phyloP scores from a whole-genome alignment of 441 rosid species.

The Gossypium davidsonii region DNA sequence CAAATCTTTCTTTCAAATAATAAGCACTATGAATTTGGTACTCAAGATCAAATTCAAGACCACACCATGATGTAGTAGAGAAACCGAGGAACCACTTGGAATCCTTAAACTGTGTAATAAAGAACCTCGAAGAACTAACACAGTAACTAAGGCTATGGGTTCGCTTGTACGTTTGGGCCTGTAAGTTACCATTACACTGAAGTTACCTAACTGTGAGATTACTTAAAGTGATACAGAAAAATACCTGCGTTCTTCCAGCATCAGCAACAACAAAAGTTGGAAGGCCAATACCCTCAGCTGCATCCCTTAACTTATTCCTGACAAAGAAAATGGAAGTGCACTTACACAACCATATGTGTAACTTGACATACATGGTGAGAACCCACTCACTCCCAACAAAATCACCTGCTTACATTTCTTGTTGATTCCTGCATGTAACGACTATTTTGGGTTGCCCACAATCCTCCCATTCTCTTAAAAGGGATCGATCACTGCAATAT shows the following conservation, averaged over 20 bases:
- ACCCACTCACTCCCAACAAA: conserved; percentile 12
- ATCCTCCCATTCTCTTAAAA: conserved; percentile 75
- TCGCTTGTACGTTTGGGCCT: neutral
- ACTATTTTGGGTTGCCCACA: conserved; percentile 88
- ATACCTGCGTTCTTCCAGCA: conserved; percentile 90
- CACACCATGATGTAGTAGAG: neutral
- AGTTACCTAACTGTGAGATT: neutral
- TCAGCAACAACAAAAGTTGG: conserved; percentile 88
- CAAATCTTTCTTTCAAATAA: neutral
- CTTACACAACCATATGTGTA: conserved; percentile 1
- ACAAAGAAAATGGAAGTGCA: conserved; percentile 13
- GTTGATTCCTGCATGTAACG: conserved; percentile 74
- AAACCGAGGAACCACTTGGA: neutral
- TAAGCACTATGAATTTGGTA: neutral
- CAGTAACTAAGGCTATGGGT: neutral
- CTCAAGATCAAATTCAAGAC: neutral
- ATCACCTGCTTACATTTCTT: conserved; percentile 75
- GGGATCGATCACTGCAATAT: conserved; percentile 50
- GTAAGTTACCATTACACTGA: neutral
- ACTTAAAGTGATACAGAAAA: neutral
- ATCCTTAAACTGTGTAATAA: neutral
- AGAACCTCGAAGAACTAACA: neutral
- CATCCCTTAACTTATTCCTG: conserved; percentile 72
- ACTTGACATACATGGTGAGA: neutral
- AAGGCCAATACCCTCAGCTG: conserved; percentile 73